Evolutionary conservation across 2,329 filamentous ascomycete genomes (phyloP).

Genomic region (Pseudogymnoascus sp.): DNA sequence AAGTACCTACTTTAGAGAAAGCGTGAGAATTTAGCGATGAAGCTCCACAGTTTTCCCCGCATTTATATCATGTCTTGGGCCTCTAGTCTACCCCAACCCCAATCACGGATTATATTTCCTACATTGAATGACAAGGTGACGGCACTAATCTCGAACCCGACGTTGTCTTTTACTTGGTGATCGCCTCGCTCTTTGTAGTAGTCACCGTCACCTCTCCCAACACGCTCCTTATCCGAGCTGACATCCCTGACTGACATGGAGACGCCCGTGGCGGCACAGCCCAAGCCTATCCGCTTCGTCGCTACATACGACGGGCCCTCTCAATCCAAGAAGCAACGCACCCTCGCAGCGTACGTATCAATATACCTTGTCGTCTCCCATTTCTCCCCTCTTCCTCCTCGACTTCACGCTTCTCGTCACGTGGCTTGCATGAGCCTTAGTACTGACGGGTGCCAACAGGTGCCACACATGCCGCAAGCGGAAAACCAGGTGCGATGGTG

Average conservation of each 20-base stretch:
- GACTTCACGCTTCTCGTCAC: background rate
- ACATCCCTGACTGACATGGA: conserved; percentile 31
- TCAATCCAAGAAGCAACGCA: conserved; percentile 12
- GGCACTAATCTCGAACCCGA: background rate
- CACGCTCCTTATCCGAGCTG: background rate
- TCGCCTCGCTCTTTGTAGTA: background rate
- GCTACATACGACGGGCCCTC: conserved; percentile 23
- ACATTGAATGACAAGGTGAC: background rate
- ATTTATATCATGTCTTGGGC: background rate
- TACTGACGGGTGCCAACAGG: conserved; percentile 30
- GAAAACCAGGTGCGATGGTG: conserved; percentile 69
- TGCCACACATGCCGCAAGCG: conserved; percentile 68
- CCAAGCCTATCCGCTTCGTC: conserved; percentile 27
- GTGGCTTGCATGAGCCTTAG: background rate
- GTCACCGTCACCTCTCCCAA: background rate
- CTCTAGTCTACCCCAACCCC: background rate
- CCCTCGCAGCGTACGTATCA: background rate
- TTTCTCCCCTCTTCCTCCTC: background rate
- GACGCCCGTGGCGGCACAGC: conserved; percentile 37
- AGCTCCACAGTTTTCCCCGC: background rate
- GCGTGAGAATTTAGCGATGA: background rate
- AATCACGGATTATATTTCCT: background rate
- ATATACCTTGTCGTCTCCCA: background rate
- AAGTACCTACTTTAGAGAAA: background rate
- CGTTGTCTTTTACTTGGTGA: background rate